Evolutionary conservation across 2,329 filamentous ascomycete species (phyloP), one percentile per base, ranked within the genome.

Genomic region (Colletotrichum sp.): DNA sequence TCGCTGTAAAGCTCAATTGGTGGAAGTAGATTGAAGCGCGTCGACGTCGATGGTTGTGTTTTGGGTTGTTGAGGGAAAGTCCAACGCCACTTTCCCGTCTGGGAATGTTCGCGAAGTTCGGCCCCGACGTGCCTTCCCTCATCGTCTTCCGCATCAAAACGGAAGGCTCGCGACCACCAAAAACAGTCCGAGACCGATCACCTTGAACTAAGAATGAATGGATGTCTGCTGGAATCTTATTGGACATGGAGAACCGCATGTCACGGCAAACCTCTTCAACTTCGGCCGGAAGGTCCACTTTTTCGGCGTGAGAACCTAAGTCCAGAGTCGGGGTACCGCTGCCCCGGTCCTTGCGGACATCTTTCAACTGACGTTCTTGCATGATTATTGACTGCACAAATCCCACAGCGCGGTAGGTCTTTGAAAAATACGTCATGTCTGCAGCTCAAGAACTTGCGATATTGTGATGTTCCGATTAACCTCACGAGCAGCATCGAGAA

Each of bases 41-140:
- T 48, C 38, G 10, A 12, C 18, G 6, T 12, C 18, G 9, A n/a
- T 43, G 38, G 5, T n/a, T 43, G 9, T n/a, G 2, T 12, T 43
- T 43, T n/a, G 38, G 18, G 1, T 48, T n/a, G 18, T 18, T 43
- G 38, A 6, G 5, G 18, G 18, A 43, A 43, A n/a, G 18, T 48
- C 2, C 9, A 3, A n/a, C 0, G 5, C 18, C 18, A 12, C 3
- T 48, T n/a, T 48, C 38, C 8, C 2, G 38, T 48, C 18, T 48
- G 0, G 18, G 18, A 0, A 10, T 12, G 5, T n/a, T 12, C 18
- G 18, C 6, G 3, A n/a, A n/a, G 9, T n/a, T 6, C 18, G n/a
- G 38, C 5, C 38, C 18, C 9, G 18, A 10, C 38, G 9, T 43
- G 18, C 38, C 38, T 43, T 43, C 18, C 18, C 38, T 2, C 18